Evolutionary conservation across 306 rosid species (phyloP), one percentile per base, ranked within the genome.

Genomic region (Corylus americana): DNA sequence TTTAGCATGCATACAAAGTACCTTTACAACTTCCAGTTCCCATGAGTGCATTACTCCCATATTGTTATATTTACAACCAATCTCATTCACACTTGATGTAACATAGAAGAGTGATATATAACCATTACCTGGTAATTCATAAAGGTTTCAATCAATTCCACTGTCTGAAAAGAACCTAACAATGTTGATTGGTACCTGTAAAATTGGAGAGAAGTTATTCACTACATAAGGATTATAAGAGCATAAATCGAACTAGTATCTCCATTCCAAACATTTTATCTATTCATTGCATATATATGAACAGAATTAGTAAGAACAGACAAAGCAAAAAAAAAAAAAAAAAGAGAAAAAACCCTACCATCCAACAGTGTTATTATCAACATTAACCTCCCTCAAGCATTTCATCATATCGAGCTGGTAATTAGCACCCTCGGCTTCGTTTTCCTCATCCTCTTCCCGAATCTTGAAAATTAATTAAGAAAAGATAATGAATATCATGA

Each of bases 371-470:
- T 95, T 95, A 55, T 95, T 95, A 86, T 95, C 99, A 84, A 95
- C 99, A 74, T 95, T 95, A 75, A 95, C 99, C 87, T 95, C 98
- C 83, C 99, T 90, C 93, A 95, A 79, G 84, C 99, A 95, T 80
- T 97, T 95, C 99, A 95, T 95, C 99, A 95, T 92, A 80, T 95
- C 99, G 27, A 95, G 98, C 89, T 95, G 99, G 85, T 95, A 95
- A 88, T 90, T 95, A 59, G 99, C 99, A 74, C 99, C 99, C 59
- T 95, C 99, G 29, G 98, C 97, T 82, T 95, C 99, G 86, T 89
- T 84, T 88, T 95, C 99, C 78, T 95, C 99, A 72, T 95, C 99
- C 83, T 93, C 98, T 81, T 95, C 99, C 72, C 98, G 81, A 68
- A 88, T 87, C 99, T 95, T 70, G 79, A 81, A 72, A 29, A 42